Evolutionary conservation across 495 filamentous ascomycete genomes (phyloP), one percentile per base, ranked within the genome.

Genomic region (Neurospora sp.): DNA sequence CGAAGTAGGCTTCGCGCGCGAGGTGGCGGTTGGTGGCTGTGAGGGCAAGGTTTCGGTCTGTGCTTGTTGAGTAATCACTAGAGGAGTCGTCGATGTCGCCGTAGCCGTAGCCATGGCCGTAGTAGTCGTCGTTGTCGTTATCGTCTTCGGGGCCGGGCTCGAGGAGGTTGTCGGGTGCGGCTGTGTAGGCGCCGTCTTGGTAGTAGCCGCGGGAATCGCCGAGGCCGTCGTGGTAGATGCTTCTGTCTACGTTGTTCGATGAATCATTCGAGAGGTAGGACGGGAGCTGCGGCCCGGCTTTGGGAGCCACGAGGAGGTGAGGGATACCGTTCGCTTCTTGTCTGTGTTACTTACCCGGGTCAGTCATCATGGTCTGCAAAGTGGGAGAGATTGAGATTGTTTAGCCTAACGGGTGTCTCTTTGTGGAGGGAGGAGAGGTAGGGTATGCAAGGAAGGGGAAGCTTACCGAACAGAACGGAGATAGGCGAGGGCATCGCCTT

Each of bases 391-490:
- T 41, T 35, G 77, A 74, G 70, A 74, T 74, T 70, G 70, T 79
- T 83, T 81, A 82, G 81, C 76, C 76, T 75, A 72, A 40, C 74
- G 75, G 73, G 71, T 73, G 42, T 35, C 27, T 66, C 27, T 54
- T 54, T 35, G 12, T 20, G 20, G 23, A 60, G 39, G 41, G 60
- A 80, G 72, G 62, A 70, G 42, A 71, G 35, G 73, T 72, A 70
- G 69, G 5, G 72, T 54, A 71, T 69, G n/a, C 69, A 37, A 62
- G 72, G 72, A 75, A 54, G 12, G 7, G 60, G 38, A 76, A 78
- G 74, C 91, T 87, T 86, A 96, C 93, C 93, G 87, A 71, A 97
- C 93, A 84, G 92, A 90, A 79, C 87, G 88, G 31, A 97, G 82
- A 82, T 97, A 97, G 71, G 89, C 88, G 38, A 96, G 70, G 5